Percentiles rank a stretch among this genome's conserved stretches.
phyloP scores from a whole-genome alignment of 2,329 filamentous ascomycete genomes.

The Penicillium sp. region DNA sequence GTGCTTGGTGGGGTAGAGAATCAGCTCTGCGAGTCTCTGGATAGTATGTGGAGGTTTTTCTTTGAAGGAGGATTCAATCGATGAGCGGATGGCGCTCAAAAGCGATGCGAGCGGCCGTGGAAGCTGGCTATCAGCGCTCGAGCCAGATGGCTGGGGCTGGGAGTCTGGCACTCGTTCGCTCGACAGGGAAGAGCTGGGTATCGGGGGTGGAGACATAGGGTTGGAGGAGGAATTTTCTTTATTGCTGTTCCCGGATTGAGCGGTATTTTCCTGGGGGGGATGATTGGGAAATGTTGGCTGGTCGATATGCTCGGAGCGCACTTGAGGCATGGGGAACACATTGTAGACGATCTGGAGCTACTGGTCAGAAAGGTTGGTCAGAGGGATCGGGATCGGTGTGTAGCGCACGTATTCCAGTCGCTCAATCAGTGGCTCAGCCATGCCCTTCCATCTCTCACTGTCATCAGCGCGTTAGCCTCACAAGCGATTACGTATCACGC shows the following conservation, averaged over 20 bases:
- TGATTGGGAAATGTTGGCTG: slow-evolving; percentile 24
- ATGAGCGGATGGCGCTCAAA: slow-evolving; percentile 56
- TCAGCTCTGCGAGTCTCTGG: slow-evolving; percentile 83
- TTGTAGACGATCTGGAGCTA: slow-evolving; percentile 64
- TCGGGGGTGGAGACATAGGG: slow-evolving; percentile 31
- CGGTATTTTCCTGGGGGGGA: slow-evolving; percentile 26
- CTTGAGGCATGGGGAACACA: slow-evolving; percentile 68
- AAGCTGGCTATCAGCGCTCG: slow-evolving; percentile 50
- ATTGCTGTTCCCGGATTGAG: slow-evolving; percentile 34
- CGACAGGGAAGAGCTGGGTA: slow-evolving; percentile 36
- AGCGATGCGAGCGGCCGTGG: slow-evolving; percentile 63
- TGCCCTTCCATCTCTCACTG: slow-evolving; percentile 66
- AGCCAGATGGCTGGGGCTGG: slow-evolving; percentile 42
- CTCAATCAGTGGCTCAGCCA: slow-evolving; percentile 62
- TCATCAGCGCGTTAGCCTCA: slow-evolving; percentile 33
- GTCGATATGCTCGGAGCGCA: slow-evolving; percentile 38
- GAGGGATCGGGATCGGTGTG: not conserved
- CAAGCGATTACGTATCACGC: slow-evolving; percentile 9
- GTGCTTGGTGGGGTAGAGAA: slow-evolving; percentile 70
- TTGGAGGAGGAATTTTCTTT: slow-evolving; percentile 38
- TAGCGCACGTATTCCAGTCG: slow-evolving; percentile 61
- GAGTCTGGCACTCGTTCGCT: slow-evolving; percentile 44
- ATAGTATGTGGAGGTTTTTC: slow-evolving; percentile 83
- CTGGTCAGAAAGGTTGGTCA: slow-evolving; percentile 6
- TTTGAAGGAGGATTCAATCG: slow-evolving; percentile 64